A percentile compares a stretch with the other conserved stretches of the same genome.
These are phyloP conservation scores for Aspergillus egyptiacus DNA, from an alignment of 495 filamentous ascomycete species.

Conservation along the genomic window DNA sequence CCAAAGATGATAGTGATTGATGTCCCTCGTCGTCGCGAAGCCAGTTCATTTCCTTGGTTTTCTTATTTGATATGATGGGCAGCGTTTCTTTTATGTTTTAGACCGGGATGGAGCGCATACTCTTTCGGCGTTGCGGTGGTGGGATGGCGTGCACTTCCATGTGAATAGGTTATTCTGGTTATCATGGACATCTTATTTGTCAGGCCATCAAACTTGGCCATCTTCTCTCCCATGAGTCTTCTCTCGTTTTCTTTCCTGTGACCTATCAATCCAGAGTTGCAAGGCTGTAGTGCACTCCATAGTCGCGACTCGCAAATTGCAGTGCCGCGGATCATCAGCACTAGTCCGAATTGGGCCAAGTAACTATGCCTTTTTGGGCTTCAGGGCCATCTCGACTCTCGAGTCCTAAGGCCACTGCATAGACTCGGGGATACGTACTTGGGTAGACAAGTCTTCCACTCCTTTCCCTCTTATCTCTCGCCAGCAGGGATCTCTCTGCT, in stretches of 20 bases:
- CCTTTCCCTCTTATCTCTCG: constrained; percentile 6
- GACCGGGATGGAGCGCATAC: constrained; percentile 32
- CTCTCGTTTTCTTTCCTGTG: not conserved
- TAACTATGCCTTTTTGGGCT: not conserved
- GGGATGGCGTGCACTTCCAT: constrained; percentile 24
- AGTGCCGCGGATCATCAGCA: not conserved
- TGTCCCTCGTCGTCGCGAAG: not conserved
- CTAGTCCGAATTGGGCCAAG: not conserved
- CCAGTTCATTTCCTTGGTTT: not conserved
- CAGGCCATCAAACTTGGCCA: constrained; percentile 1
- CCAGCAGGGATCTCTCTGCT: constrained; percentile 14
- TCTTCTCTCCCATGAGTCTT: not conserved
- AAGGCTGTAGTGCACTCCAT: no score
- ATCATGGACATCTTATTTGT: constrained; percentile 4
- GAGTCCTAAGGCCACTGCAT: no score
- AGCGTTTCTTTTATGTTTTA: constrained; percentile 24
- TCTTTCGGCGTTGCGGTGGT: constrained; percentile 25
- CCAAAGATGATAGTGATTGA: constrained; percentile 47
- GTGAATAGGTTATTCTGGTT: constrained; percentile 26
- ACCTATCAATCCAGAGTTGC: no score
- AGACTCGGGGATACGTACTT: no score
- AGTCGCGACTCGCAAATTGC: not conserved
- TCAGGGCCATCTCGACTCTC: not conserved
- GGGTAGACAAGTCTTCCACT: no score
- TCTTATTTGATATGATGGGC: constrained; percentile 21